Evolutionary conservation across 495 filamentous ascomycete species (phyloP).

Genomic region (Xylaria bambusicola): DNA sequence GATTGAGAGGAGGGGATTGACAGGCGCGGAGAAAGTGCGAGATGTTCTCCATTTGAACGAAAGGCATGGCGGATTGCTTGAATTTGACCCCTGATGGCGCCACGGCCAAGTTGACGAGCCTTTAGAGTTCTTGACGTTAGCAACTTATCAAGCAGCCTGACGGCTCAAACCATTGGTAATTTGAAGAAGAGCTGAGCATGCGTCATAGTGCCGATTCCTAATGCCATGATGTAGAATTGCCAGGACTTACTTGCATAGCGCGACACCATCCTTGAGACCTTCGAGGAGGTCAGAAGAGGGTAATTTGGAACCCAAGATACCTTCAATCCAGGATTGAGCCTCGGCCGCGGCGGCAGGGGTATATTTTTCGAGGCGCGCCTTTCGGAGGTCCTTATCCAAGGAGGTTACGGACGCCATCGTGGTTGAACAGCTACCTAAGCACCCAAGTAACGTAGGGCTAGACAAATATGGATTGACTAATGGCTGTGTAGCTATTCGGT

Average conservation of each 20-base stretch:
- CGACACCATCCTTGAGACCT: constrained; percentile 82
- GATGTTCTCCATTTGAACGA: constrained; percentile 99
- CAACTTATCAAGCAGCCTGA: not conserved
- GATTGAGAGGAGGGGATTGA: constrained; percentile 76
- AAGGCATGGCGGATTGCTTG: constrained; percentile 89
- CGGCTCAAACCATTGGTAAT: too few species aligned
- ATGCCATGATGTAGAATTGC: too few species aligned
- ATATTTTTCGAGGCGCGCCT: constrained; percentile 88
- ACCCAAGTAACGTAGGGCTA: too few species aligned
- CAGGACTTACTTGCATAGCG: constrained; percentile 79
- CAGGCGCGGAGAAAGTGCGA: constrained; percentile 91
- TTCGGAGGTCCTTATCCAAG: constrained; percentile 93
- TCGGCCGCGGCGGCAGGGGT: constrained; percentile 90
- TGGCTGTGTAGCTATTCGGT: too few species aligned
- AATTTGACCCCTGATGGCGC: constrained; percentile 73
- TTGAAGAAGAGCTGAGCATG: too few species aligned
- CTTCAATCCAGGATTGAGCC: constrained; percentile 84
- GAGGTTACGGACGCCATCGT: constrained; percentile 92
- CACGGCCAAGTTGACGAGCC: constrained; percentile 47
- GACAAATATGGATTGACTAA: too few species aligned
- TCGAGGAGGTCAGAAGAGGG: constrained; percentile 77
- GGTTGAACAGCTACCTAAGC: too few species aligned
- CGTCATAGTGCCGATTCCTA: too few species aligned
- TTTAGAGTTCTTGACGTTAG: not conserved
- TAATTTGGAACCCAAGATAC: constrained; percentile 71